Conservation (phyloP, 345 rosid genomes). For the Euphorbia peplus region DNA sequence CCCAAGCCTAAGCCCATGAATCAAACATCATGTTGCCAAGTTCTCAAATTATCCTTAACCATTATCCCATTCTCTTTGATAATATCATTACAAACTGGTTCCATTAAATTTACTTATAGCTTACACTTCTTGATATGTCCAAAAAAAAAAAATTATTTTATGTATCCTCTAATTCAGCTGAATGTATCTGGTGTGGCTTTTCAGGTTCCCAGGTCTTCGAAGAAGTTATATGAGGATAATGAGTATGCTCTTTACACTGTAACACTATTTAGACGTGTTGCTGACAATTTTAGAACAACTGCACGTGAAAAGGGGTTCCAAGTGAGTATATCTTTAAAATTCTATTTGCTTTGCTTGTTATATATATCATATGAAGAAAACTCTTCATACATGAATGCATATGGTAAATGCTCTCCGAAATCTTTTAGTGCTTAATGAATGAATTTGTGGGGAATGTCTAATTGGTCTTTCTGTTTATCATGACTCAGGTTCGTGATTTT, state of each 20-base stretch:
- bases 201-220: constrained; percentile 99
- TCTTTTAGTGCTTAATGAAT: constrained; percentile 1
- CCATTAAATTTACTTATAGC: background rate
- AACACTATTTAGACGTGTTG: constrained; percentile 78
- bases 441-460: background rate
- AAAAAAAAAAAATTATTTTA: background rate
- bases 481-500: constrained; percentile 78
- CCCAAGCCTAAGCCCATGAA: background rate
- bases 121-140: constrained; percentile 4
- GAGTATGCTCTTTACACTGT: constrained; percentile 97
- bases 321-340: constrained; percentile 46
- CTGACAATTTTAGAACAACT: constrained; percentile 77
- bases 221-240: constrained; percentile 86
- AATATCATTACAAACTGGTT: background rate
- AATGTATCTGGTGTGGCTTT: constrained; percentile 10
- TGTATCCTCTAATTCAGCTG: background rate
- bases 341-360: constrained; percentile 10
- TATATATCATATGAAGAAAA: background rate
- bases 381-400: background rate
- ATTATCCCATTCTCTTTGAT: background rate
- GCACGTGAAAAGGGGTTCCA: constrained; percentile 91
- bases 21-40: background rate
- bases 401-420: background rate
- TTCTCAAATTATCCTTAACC: background rate
- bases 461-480: constrained; percentile 11